Evolutionary conservation across 148 eudicot species (phyloP).

Genomic region (Nepenthes gracilis): DNA sequence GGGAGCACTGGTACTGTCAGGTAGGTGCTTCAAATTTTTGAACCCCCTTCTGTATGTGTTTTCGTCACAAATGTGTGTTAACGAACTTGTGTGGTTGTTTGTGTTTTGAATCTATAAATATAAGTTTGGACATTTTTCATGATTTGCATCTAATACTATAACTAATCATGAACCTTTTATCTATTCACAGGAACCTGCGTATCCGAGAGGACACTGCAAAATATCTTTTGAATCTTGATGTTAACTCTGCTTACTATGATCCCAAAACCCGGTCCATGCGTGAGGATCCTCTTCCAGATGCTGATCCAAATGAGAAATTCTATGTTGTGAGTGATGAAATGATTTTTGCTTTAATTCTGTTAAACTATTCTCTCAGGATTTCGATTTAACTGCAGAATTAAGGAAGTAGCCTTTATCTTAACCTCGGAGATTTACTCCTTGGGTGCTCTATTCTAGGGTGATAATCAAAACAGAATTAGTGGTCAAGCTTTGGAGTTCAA

Average conservation of each 20-base stretch:
- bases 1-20: constrained; percentile 97
- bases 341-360: neutral
- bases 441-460: constrained; percentile 38
- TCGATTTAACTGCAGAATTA: neutral
- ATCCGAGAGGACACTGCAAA: constrained; percentile 95
- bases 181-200: constrained; percentile 59
- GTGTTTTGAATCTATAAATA: too few species aligned
- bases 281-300: constrained; percentile 96
- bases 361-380: neutral
- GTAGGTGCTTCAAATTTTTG: constrained; percentile 14
- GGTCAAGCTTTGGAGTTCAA: constrained; percentile 95
- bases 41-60: neutral
- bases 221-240: constrained; percentile 84
- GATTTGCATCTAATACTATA: neutral
- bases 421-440: neutral
- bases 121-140: neutral
- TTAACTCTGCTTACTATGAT: constrained; percentile 80
- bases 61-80: neutral
- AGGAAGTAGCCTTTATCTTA: neutral
- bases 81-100: too few species aligned
- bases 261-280: constrained; percentile 97
- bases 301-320: constrained; percentile 84
- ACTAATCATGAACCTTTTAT: neutral
- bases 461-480: constrained; percentile 75
- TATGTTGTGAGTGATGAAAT: constrained; percentile 42